A percentile compares a stretch with the other conserved stretches of the same genome.
Evolutionary conservation across 192 early-diverging fungal species (phyloP).

Genomic region (Coemansia sp.): DNA sequence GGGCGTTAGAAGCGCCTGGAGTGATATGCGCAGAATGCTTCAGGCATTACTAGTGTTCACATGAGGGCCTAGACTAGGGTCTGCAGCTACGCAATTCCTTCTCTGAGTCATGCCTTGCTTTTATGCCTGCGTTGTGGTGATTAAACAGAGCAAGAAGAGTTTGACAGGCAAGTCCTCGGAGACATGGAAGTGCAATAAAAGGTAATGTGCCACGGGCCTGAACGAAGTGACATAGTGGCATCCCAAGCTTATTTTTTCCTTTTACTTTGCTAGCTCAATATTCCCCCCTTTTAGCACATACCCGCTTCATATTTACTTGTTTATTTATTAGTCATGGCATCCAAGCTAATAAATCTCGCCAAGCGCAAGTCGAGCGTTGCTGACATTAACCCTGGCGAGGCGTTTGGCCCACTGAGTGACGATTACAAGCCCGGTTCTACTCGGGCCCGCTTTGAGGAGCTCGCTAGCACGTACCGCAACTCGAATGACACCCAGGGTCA

Average conservation of each 20-base stretch:
- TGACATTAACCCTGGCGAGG: constrained; percentile 40
- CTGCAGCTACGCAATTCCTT: neutral
- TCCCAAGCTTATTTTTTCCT: neutral
- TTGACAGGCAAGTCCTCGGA: neutral
- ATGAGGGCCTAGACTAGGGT: neutral
- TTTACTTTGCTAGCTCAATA: neutral
- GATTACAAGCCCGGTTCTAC: constrained; percentile 44
- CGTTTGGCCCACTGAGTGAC: constrained; percentile 30
- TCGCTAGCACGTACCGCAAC: constrained; percentile 44
- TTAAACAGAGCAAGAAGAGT: neutral
- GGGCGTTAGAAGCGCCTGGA: neutral
- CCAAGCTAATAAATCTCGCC: constrained; percentile 10
- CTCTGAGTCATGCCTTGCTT: neutral
- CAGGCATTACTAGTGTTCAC: neutral
- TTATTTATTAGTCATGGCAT: neutral
- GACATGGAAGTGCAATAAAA: neutral
- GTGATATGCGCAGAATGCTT: neutral
- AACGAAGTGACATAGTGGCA: neutral
- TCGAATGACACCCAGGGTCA: constrained; percentile 29
- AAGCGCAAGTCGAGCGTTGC: constrained; percentile 28
- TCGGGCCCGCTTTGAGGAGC: constrained; percentile 53
- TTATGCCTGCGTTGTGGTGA: neutral
- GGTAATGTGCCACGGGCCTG: neutral
- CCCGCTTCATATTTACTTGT: neutral
- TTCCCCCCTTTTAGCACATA: neutral